Base-by-base conservation (phyloP, 2,329 filamentous ascomycete species). In the Penicillium freii region DNA sequence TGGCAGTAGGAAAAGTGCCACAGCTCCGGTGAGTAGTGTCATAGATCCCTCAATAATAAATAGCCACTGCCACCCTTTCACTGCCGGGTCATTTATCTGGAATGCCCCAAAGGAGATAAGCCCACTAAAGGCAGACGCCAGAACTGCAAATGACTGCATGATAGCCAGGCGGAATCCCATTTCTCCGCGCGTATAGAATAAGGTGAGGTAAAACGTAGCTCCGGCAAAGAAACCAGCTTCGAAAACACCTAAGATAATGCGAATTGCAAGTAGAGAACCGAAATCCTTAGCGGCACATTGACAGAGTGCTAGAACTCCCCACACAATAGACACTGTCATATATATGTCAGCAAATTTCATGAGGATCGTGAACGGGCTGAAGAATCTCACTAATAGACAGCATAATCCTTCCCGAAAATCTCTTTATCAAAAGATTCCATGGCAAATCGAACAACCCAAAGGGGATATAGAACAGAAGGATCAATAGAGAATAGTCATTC, bases 211-310 rank as follows among this genome's bases (percentile, higher is more conserved):
- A 67, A 82, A 84, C 3, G 84, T 81, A 15, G 80, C 78, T 0
- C 80, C 76, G 5, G 81, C 78, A 57, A 82, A 83, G 69, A 84
- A 84, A 0, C 80, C 82, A 0, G 81, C 82, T 68, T 85, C 83
- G 23, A 66, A 72, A 2, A 71, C 66, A 25, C 81, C 68, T 0
- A 70, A 54, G 1, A 70, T 63, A 6, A 84, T 75, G 2, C 82
- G 75, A 0, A 82, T 73, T 0, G 77, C 76, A 9, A 85, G 68
- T 4, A 84, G 75, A 0, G 78, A 76, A 1, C 73, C 76, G 44
- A 83, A 85, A 51, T 71, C 76, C 31, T 75, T 77, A 4, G 79
- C 76, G 0, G 78, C 81, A 3, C 78, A 81, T 69, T 82, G 81
- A 6, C 81, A 84, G 2, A 69, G 58, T 5, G 67, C 66, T 17